Evolutionary conservation across 1,284 basidiomycete species (phyloP).

Genomic region (Kalmanozyma brasiliensis): DNA sequence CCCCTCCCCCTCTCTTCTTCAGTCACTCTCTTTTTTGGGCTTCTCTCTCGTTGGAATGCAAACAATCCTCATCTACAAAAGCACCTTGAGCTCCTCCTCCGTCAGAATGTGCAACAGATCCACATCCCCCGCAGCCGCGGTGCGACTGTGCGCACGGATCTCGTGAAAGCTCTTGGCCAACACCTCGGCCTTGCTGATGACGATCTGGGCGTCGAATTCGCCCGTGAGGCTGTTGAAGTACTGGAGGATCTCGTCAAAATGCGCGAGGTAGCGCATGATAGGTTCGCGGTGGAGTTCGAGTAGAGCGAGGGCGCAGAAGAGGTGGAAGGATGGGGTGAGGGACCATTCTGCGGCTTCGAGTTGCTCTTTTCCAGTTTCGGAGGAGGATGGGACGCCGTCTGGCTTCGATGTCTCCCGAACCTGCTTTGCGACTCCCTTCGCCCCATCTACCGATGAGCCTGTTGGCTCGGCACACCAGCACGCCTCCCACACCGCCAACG

Average conservation of each 20-base stretch:
- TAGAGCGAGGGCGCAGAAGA: conserved; percentile 92
- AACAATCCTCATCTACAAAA: too few species aligned
- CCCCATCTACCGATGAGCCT: too few species aligned
- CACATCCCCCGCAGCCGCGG: background rate
- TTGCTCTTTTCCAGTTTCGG: too few species aligned
- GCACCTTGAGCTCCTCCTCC: conserved; percentile 5
- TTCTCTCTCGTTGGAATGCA: background rate
- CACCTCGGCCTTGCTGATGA: conserved; percentile 47
- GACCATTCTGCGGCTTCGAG: conserved; percentile 2
- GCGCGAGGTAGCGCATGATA: conserved; percentile 88
- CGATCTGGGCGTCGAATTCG: conserved; percentile 38
- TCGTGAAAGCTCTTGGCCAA: conserved; percentile 34
- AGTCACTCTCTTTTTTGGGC: background rate
- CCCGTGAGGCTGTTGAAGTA: conserved; percentile 50
- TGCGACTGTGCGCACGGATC: conserved; percentile 7
- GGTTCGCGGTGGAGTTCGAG: conserved; percentile 93
- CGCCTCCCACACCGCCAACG: conserved; percentile 87
- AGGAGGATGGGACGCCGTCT: too few species aligned
- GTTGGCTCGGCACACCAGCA: conserved; percentile 49
- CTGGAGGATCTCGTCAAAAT: conserved; percentile 71
- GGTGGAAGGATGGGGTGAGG: conserved; percentile 76
- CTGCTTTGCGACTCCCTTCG: too few species aligned
- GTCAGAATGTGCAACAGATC: conserved; percentile 9
- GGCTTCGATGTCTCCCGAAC: too few species aligned
- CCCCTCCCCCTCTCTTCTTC: background rate